These are phyloP conservation scores for Pichia scutulata DNA, from an alignment of 805 yeast species.

Conservation along the genomic window DNA sequence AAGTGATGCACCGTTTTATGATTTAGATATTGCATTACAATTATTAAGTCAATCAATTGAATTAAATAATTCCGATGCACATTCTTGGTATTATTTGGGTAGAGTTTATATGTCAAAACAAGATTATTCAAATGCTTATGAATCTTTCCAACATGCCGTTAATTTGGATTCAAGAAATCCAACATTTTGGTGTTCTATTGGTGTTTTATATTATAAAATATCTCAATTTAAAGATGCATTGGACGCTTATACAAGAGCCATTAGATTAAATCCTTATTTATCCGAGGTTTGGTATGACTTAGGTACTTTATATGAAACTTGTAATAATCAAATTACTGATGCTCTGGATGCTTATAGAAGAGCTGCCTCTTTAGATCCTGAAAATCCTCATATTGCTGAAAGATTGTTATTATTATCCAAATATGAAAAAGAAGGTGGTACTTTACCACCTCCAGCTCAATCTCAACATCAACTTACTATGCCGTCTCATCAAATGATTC, in stretches of 20 bases:
- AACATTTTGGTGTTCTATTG: conserved; percentile 95
- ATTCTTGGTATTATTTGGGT: conserved; percentile 95
- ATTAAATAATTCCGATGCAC: conserved; percentile 85
- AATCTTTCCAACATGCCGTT: conserved; percentile 97
- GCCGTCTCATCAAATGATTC: conserved; percentile 33
- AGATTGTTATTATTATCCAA: conserved; percentile 79
- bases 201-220: conserved; percentile 93
- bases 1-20: conserved; percentile 60
- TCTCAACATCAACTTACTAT: conserved; percentile 47
- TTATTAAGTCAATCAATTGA: conserved; percentile 83
- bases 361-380: conserved; percentile 92
- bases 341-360: conserved; percentile 96
- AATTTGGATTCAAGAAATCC: conserved; percentile 95
- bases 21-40: conserved; percentile 75
- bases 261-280: conserved; percentile 89
- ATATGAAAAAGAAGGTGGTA: conserved; percentile 62
- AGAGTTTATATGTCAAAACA: conserved; percentile 95
- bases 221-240: conserved; percentile 94
- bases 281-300: conserved; percentile 98
- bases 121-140: conserved; percentile 93
- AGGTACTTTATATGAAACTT: conserved; percentile 94
- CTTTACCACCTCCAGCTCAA: conserved; percentile 45
- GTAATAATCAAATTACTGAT: conserved; percentile 90
- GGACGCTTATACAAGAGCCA: conserved; percentile 96
- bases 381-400: conserved; percentile 88